These are phyloP conservation scores for Smittium mucronatum DNA, from an alignment of 371 early-diverging fungal species.

Conservation along the genomic window DNA sequence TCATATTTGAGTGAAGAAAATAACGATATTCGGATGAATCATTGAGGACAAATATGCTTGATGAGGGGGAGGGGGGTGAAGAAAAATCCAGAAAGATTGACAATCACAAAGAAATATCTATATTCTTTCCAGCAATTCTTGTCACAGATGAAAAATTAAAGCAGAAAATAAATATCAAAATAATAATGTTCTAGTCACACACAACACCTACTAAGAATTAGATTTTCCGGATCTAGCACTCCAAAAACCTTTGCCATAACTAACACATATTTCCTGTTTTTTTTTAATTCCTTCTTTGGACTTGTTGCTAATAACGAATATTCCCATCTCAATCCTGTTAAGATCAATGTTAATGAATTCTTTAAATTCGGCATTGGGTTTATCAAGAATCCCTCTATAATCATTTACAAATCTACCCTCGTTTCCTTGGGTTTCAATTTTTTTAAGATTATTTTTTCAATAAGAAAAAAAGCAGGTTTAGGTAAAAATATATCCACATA, in stretches of 20 bases:
- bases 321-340: conserved; percentile 9
- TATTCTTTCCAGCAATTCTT: not conserved
- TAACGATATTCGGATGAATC: too few relatives aligned
- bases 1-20: too few relatives aligned
- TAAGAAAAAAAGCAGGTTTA: too few relatives aligned
- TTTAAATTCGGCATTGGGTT: conserved; percentile 12
- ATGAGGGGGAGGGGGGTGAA: not conserved
- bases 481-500: not conserved
- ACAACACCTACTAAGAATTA: too few relatives aligned
- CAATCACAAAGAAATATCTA: conserved; percentile 12
- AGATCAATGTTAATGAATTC: conserved; percentile 10
- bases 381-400: conserved; percentile 10
- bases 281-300: conserved; percentile 6
- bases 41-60: not conserved
- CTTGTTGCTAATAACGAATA: conserved; percentile 9
- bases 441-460: too few relatives aligned
- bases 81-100: conserved; percentile 8
- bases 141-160: too few relatives aligned
- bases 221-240: too few relatives aligned
- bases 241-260: conserved; percentile 14
- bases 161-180: too few relatives aligned
- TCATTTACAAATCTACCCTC: conserved; percentile 13
- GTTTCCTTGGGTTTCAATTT: conserved; percentile 9
- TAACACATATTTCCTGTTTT: conserved; percentile 10
- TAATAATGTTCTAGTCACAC: too few relatives aligned